Evolutionary conservation across 345 rosid genomes (phyloP).

Genomic region (Carallia pectinifolia): DNA sequence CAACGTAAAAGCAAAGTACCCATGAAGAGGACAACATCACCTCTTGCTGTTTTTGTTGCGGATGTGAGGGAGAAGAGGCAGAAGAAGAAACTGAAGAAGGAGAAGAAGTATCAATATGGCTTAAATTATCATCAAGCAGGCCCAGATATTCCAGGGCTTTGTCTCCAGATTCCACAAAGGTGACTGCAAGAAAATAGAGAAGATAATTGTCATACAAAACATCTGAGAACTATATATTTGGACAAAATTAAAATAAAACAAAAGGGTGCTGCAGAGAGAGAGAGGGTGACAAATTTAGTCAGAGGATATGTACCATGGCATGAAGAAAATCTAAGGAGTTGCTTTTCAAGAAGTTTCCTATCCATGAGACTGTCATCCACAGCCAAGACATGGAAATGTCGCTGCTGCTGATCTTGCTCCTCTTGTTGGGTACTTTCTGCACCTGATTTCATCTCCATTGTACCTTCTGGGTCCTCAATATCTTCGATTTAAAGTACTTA

Average conservation of each 20-base stretch:
- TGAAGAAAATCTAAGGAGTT: slow-evolving; percentile 43
- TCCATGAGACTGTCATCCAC: slow-evolving; percentile 62
- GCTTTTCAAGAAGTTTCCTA: slow-evolving; percentile 51
- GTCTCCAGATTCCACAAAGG: slow-evolving; percentile 53
- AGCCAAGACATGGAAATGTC: slow-evolving; percentile 53
- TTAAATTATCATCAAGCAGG: slow-evolving; percentile 22
- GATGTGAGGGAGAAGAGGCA: background rate
- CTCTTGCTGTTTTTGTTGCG: slow-evolving; percentile 15
- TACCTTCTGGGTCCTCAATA: background rate
- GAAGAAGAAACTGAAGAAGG: slow-evolving; percentile 19
- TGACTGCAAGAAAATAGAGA: slow-evolving; percentile 34
- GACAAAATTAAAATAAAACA: too few species aligned
- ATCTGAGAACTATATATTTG: too few species aligned
- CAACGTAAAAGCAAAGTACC: too few species aligned
- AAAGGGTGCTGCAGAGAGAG: background rate
- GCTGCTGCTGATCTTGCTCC: slow-evolving; percentile 10
- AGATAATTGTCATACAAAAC: too few species aligned
- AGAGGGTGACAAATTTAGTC: background rate
- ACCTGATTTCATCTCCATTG: slow-evolving; percentile 35
- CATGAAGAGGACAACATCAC: slow-evolving; percentile 9
- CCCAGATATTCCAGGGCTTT: slow-evolving; percentile 60
- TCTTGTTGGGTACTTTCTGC: slow-evolving; percentile 12
- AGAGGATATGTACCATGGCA: slow-evolving; percentile 18
- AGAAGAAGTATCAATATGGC: slow-evolving; percentile 6
- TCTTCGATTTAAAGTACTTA: too few species aligned